Evolutionary conservation across 495 filamentous ascomycete genomes (phyloP).

Genomic region (Aspergillus homomorphus): DNA sequence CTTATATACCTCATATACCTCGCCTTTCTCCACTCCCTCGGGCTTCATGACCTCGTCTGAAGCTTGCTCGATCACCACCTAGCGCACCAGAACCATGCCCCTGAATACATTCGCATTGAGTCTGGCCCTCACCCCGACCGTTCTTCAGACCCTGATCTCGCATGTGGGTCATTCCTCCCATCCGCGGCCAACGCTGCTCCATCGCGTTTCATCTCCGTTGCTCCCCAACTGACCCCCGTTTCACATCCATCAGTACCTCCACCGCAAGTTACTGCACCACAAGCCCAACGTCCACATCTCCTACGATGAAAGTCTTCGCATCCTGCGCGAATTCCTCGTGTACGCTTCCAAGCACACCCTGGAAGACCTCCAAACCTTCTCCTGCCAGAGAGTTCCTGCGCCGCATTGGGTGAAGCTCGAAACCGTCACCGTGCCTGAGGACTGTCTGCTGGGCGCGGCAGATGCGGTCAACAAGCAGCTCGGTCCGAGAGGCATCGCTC

Average conservation of each 20-base stretch:
- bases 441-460: slow-evolving; percentile 60
- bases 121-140: slow-evolving; percentile 72
- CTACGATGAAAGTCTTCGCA: slow-evolving; percentile 88
- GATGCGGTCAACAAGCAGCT: slow-evolving; percentile 63
- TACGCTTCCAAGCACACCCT: slow-evolving; percentile 84
- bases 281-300: slow-evolving; percentile 85
- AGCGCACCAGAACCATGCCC: slow-evolving; percentile 40
- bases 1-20: neutral
- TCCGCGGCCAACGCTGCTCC: neutral
- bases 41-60: neutral
- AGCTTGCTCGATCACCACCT: neutral
- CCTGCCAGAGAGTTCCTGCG: slow-evolving; percentile 80
- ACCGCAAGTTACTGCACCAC: slow-evolving; percentile 67
- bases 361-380: slow-evolving; percentile 89
- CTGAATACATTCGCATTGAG: slow-evolving; percentile 72
- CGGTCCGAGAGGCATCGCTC: slow-evolving; percentile 66
- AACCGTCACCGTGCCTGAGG: slow-evolving; percentile 62
- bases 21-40: neutral
- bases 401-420: slow-evolving; percentile 86
- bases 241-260: slow-evolving; percentile 62
- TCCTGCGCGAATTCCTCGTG: slow-evolving; percentile 78
- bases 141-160: slow-evolving; percentile 71
- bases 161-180: slow-evolving; percentile 55
- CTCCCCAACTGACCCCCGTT: slow-evolving; percentile 1
- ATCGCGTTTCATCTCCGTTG: slow-evolving; percentile 9